Evolutionary conservation across 2,329 filamentous ascomycete species (phyloP).

Genomic region (Hymenoscyphus occultus): DNA sequence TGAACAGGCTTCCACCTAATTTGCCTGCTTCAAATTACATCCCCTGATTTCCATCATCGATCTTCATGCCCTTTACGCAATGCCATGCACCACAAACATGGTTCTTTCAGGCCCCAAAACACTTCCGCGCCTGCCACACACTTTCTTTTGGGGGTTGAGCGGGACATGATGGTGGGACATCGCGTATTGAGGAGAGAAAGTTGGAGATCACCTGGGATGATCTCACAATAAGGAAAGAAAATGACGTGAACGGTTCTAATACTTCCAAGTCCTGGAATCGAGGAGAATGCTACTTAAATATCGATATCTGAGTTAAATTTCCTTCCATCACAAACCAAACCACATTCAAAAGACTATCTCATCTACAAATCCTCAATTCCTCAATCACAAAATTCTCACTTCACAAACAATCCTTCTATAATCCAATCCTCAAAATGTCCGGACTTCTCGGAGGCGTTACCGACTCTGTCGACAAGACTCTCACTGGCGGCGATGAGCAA

Average conservation of each 20-base stretch:
- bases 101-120: not conserved
- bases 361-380: not conserved
- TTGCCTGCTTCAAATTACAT: not conserved
- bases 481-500: constrained; percentile 40
- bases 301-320: not conserved
- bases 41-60: not conserved
- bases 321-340: not conserved
- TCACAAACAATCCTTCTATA: constrained; percentile 10
- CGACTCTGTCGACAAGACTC: constrained; percentile 39
- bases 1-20: not conserved
- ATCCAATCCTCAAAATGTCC: constrained; percentile 25
- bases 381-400: not conserved
- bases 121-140: not conserved
- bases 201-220: not conserved
- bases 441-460: constrained; percentile 39
- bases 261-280: not conserved
- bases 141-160: not conserved
- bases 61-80: constrained; percentile 1
- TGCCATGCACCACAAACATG: not conserved
- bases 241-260: not conserved
- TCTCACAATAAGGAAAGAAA: not conserved
- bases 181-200: not conserved
- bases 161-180: not conserved
- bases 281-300: not conserved
- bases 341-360: not conserved